These are phyloP conservation scores for Metarhizium humberi DNA, from an alignment of 2,329 filamentous ascomycete genomes.

Conservation along the genomic window DNA sequence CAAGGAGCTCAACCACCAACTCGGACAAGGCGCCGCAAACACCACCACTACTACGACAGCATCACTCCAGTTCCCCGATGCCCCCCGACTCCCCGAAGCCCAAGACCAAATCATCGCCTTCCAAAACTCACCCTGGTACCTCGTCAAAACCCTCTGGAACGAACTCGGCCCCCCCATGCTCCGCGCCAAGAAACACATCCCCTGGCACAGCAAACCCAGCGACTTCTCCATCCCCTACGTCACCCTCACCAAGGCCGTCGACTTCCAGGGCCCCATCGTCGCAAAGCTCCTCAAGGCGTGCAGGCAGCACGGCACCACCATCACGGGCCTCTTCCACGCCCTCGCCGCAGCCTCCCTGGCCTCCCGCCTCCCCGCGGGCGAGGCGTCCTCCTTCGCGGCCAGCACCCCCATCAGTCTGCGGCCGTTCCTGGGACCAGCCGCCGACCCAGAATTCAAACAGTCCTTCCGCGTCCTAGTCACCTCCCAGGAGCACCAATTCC, in stretches of 20 bases:
- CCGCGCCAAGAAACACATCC: conserved; percentile 12
- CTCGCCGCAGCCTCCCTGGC: conserved; percentile 33
- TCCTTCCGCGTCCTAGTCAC: conserved; percentile 33
- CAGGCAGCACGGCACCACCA: conserved; percentile 30
- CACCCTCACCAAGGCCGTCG: conserved; percentile 27
- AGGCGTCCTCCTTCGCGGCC: conserved; percentile 24
- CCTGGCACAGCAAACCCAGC: conserved; percentile 30
- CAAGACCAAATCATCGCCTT: conserved; percentile 34
- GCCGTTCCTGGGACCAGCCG: conserved; percentile 20
- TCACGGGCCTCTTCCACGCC: conserved; percentile 40
- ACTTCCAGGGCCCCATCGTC: conserved; percentile 20
- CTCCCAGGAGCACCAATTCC: conserved; percentile 21
- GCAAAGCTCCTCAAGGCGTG: conserved; percentile 27
- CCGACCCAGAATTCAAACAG: conserved; percentile 13
- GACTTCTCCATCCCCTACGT: conserved; percentile 24
- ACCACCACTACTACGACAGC: background rate
- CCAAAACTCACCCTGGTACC: conserved; percentile 27
- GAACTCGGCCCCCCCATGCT: conserved; percentile 31
- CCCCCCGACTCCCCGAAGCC: conserved; percentile 23
- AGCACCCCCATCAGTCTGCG: conserved; percentile 37
- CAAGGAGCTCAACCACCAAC: conserved; percentile 26
- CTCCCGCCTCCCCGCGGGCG: conserved; percentile 21
- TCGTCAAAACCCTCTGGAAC: conserved; percentile 30
- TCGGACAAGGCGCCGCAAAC: background rate
- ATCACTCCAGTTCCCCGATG: conserved; percentile 21